Evolutionary conservation across 169 alveolate species (phyloP).

Genomic region (Miamiensis avidus): DNA sequence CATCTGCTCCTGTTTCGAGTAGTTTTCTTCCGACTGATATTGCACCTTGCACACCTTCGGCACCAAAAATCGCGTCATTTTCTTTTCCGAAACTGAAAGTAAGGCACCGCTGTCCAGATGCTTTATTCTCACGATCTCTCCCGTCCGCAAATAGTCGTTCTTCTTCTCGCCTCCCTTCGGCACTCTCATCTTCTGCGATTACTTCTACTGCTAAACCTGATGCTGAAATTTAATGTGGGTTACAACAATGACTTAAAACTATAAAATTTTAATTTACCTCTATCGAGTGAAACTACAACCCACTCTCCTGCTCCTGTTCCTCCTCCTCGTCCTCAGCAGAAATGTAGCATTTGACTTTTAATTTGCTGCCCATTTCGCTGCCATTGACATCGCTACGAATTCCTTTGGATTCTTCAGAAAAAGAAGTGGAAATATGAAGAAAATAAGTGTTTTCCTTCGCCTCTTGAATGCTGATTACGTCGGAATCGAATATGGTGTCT

Average conservation of each 20-base stretch:
- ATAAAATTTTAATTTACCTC: too few species aligned
- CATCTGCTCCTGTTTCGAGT: not conserved
- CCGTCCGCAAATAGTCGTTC: not conserved
- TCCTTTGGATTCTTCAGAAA: not conserved
- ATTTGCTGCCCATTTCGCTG: constrained; percentile 11
- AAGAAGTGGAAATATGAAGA: not conserved
- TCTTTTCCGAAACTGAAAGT: constrained; percentile 13
- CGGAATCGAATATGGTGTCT: constrained; percentile 22
- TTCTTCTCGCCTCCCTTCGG: not conserved
- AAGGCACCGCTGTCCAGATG: constrained; percentile 9
- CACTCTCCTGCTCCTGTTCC: too few species aligned
- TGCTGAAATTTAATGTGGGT: not conserved
- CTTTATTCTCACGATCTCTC: constrained; percentile 13
- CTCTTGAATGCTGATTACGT: not conserved
- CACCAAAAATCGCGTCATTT: not conserved
- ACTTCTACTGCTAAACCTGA: not conserved
- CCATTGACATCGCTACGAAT: constrained; percentile 2
- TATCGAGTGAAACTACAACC: not conserved
- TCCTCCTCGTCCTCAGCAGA: too few species aligned
- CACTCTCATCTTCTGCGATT: not conserved
- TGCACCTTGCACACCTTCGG: constrained; percentile 11
- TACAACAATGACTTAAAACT: not conserved
- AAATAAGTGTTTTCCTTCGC: not conserved
- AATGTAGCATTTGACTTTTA: constrained; percentile 1
- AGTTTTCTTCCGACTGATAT: not conserved